Evolutionary conservation across 2,329 filamentous ascomycete genomes (phyloP).

Genomic region (Fusarium brachygibbosum): DNA sequence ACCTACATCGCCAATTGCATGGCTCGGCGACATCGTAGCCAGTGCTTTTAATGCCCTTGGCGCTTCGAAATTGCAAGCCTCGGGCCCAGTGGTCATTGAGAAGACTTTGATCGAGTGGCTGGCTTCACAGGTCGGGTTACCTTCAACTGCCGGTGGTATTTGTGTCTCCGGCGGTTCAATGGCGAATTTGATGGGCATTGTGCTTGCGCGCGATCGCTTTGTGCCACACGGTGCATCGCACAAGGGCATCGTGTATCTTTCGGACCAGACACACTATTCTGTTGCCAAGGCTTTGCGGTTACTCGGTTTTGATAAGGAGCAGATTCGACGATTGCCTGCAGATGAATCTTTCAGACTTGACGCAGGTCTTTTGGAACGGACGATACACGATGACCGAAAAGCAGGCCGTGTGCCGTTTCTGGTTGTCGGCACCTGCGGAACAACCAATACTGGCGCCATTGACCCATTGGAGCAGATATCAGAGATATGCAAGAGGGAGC

Average conservation of each 20-base stretch:
- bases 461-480: constrained; percentile 12
- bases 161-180: constrained; percentile 48
- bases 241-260: constrained; percentile 12
- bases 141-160: constrained; percentile 36
- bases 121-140: constrained; percentile 31
- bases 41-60: constrained; percentile 42
- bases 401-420: constrained; percentile 14
- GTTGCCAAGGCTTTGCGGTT: constrained; percentile 17
- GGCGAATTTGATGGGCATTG: constrained; percentile 46
- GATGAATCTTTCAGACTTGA: constrained; percentile 6
- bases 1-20: constrained; percentile 40
- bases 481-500: constrained; percentile 21
- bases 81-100: constrained; percentile 43
- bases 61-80: constrained; percentile 42
- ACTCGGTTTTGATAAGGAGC: constrained; percentile 16
- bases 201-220: constrained; percentile 37
- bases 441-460: constrained; percentile 30
- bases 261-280: constrained; percentile 29
- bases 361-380: rapidly evolving
- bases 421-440: constrained; percentile 36
- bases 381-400: constrained; percentile 1
- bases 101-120: constrained; percentile 47
- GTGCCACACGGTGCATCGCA: constrained; percentile 24
- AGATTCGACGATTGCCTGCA: not conserved
- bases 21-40: constrained; percentile 41